Conservation (phyloP, 352 stramenopile genomes). For the Phytophthora fragariaefolia region DNA sequence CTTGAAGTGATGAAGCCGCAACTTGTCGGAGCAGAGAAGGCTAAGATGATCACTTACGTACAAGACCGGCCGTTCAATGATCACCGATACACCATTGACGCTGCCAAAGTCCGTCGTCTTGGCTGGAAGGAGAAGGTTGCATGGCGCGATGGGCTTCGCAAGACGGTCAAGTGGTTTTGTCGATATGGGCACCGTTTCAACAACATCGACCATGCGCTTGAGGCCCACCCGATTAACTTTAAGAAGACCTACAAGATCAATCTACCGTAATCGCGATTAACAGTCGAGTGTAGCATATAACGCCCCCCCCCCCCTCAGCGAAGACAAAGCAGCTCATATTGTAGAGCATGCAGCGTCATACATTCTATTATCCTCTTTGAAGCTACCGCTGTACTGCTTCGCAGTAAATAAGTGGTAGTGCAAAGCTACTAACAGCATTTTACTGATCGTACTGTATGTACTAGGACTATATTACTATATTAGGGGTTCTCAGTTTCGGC, state of each 20-base stretch:
- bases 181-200: constrained; percentile 77
- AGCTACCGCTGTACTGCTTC: no score
- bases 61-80: constrained; percentile 98
- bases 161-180: constrained; percentile 93
- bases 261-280: constrained; percentile 10
- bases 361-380: no score
- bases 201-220: constrained; percentile 87
- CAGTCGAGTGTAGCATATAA: constrained; percentile 9
- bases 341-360: constrained; percentile 25
- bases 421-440: no score
- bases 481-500: no score
- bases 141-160: constrained; percentile 93
- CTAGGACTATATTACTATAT: no score
- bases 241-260: constrained; percentile 71
- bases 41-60: constrained; percentile 72
- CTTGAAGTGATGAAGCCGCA: constrained; percentile 70
- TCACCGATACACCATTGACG: constrained; percentile 97
- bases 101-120: constrained; percentile 88
- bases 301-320: background rate
- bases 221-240: constrained; percentile 79
- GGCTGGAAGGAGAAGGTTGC: constrained; percentile 94
- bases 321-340: constrained; percentile 13
- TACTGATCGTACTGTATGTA: no score
- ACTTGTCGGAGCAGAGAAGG: constrained; percentile 41
- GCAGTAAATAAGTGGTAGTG: no score